These are phyloP conservation scores for Termitomyces sp. DNA, from an alignment of 768 basidiomycete genomes.

Conservation along the genomic window DNA sequence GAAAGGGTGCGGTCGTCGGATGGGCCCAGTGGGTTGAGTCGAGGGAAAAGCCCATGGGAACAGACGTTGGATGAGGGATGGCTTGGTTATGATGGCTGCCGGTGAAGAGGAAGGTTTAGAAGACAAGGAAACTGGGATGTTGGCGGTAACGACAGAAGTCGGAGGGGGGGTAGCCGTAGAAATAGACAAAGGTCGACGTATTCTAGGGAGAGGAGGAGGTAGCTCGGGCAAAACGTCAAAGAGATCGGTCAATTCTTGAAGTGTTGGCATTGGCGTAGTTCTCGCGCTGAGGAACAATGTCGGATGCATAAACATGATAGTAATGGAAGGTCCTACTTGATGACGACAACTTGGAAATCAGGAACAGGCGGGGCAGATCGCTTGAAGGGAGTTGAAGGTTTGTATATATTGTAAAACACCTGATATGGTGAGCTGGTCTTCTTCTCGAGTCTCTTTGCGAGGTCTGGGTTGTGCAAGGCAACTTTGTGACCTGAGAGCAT, in stretches of 20 bases:
- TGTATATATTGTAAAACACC: slow-evolving; percentile 89
- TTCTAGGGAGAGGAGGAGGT: slow-evolving; percentile 55
- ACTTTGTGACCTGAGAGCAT: slow-evolving; percentile 62
- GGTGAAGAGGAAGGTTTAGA: not conserved
- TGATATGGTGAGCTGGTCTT: slow-evolving; percentile 56
- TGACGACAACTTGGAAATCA: slow-evolving; percentile 83
- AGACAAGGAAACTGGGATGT: not conserved
- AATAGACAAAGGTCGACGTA: slow-evolving; percentile 25
- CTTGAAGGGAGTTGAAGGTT: slow-evolving; percentile 82
- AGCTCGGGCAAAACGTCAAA: slow-evolving; percentile 71
- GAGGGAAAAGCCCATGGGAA: slow-evolving; percentile 24
- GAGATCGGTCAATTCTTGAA: slow-evolving; percentile 72
- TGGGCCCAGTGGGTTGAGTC: slow-evolving; percentile 14
- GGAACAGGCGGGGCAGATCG: slow-evolving; percentile 75
- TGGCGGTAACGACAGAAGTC: slow-evolving; percentile 3
- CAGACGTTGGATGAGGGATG: slow-evolving; percentile 25
- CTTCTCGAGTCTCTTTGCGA: slow-evolving; percentile 15
- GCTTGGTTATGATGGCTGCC: not conserved
- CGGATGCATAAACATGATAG: not conserved
- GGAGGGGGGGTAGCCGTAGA: not conserved
- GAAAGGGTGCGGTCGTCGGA: slow-evolving; percentile 66
- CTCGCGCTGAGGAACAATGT: slow-evolving; percentile 54
- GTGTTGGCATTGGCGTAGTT: slow-evolving; percentile 76
- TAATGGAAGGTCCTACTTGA: slow-evolving; percentile 52
- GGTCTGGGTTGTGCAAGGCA: slow-evolving; percentile 37